These are phyloP conservation scores for Geotrichum candidum DNA, from an alignment of 1,139 yeast genomes.

Conservation along the genomic window DNA sequence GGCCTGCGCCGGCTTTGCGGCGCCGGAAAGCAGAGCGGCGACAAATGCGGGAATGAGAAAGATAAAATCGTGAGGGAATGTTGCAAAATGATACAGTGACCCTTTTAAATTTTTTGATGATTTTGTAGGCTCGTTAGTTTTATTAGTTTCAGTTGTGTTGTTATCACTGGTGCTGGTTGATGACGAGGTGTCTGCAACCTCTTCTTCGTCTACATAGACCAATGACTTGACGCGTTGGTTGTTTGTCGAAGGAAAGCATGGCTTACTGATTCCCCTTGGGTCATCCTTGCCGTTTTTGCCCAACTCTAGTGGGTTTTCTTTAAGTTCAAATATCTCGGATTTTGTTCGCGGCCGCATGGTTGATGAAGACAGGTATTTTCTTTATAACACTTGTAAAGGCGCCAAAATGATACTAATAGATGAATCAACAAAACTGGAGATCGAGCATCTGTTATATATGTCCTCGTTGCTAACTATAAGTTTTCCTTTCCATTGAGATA, in stretches of 20 bases:
- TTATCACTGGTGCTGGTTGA: background rate
- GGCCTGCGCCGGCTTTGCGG: slow-evolving; percentile 58
- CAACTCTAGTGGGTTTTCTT: background rate
- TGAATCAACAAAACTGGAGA: background rate
- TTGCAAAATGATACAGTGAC: slow-evolving; percentile 12
- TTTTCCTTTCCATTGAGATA: background rate
- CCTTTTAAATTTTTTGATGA: background rate
- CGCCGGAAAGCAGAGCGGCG: slow-evolving; percentile 41
- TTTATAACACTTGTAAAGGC: background rate
- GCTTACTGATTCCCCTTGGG: background rate
- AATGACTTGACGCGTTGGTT: background rate
- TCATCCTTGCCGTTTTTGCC: background rate
- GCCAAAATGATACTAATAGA: background rate
- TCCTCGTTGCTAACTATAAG: too few species aligned
- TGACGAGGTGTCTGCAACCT: background rate
- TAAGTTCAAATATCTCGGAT: background rate
- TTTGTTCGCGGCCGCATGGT: background rate
- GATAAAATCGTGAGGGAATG: slow-evolving; percentile 25
- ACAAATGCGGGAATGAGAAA: slow-evolving; percentile 26
- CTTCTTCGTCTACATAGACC: background rate
- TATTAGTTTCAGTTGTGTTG: background rate
- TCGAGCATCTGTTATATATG: background rate
- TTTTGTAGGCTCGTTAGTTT: background rate
- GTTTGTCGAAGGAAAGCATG: background rate
- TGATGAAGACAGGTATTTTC: background rate